phyloP scores from a whole-genome alignment of 1,284 basidiomycete species.

The Stereum hirsutum region DNA sequence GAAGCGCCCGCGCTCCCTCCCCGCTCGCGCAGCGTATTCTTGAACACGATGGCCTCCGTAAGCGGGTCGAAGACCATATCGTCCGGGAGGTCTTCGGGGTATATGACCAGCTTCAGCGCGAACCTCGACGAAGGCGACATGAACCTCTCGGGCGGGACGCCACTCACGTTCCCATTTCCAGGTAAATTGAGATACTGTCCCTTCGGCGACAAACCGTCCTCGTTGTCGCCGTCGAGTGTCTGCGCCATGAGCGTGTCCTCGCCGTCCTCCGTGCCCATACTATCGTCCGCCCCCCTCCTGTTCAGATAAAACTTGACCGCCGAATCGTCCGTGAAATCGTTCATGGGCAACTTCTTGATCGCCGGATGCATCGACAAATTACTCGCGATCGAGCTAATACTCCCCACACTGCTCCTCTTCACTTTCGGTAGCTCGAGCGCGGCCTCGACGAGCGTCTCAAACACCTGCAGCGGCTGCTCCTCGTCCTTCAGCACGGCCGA shows the following conservation, averaged over 20 bases:
- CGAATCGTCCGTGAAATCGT: conserved; percentile 95
- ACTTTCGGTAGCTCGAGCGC: conserved; percentile 79
- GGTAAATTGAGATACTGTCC: conserved; percentile 32
- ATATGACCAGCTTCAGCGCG: conserved; percentile 79
- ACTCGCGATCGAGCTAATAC: conserved; percentile 86
- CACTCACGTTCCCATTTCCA: conserved; percentile 24
- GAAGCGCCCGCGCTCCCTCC: conserved; percentile 29
- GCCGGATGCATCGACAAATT: conserved; percentile 91
- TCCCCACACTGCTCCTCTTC: conserved; percentile 87
- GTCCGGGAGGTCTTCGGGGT: conserved; percentile 85
- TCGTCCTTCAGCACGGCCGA: conserved; percentile 63
- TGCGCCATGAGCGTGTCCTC: conserved; percentile 46
- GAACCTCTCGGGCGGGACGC: conserved; percentile 62
- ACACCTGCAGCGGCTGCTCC: conserved; percentile 80
- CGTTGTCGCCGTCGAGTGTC: conserved; percentile 19
- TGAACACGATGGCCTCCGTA: conserved; percentile 86
- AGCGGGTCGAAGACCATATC: conserved; percentile 88
- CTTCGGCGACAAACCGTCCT: conserved; percentile 14
- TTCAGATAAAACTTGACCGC: conserved; percentile 96
- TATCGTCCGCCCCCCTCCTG: conserved; percentile 30
- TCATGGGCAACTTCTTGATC: conserved; percentile 88
- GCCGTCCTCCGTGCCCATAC: conserved; percentile 25
- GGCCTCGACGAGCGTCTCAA: conserved; percentile 76
- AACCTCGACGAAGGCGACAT: conserved; percentile 78
- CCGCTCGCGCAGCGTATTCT: conserved; percentile 52